These are phyloP conservation scores for Haplosporangium sp. DNA, from an alignment of 371 early-diverging fungal species.

Conservation along the genomic window DNA sequence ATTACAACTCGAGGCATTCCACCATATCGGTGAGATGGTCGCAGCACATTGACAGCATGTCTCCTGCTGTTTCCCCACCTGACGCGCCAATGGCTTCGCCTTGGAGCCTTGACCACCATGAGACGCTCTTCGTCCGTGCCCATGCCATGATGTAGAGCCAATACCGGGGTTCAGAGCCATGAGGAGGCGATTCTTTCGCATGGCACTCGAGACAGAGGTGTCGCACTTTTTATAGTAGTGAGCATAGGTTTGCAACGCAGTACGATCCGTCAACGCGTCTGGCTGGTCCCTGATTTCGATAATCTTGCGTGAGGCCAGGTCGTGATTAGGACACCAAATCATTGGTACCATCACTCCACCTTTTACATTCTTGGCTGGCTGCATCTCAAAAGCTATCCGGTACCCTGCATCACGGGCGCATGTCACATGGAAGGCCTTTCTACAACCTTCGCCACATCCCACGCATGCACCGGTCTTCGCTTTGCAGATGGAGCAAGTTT, in stretches of 20 bases:
- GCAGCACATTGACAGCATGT: slow-evolving; percentile 51
- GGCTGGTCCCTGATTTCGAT: slow-evolving; percentile 51
- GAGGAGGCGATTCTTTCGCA: slow-evolving; percentile 49
- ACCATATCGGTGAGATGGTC: slow-evolving; percentile 42
- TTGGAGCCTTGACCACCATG: slow-evolving; percentile 18
- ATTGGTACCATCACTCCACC: slow-evolving; percentile 65
- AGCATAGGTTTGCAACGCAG: slow-evolving; percentile 50
- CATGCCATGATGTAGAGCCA: slow-evolving; percentile 18
- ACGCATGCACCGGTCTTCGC: slow-evolving; percentile 60
- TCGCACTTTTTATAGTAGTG: slow-evolving; percentile 55
- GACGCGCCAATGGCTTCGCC: slow-evolving; percentile 11
- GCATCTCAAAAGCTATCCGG: slow-evolving; percentile 60
- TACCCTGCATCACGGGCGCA: slow-evolving; percentile 64
- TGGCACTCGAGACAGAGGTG: slow-evolving; percentile 39
- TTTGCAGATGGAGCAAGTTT: slow-evolving; percentile 63
- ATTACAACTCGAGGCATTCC: neutral
- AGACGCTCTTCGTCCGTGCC: slow-evolving; percentile 18
- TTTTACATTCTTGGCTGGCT: slow-evolving; percentile 48
- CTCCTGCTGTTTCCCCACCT: slow-evolving; percentile 11
- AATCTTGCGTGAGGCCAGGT: slow-evolving; percentile 37
- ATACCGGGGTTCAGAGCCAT: slow-evolving; percentile 47
- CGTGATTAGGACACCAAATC: slow-evolving; percentile 65
- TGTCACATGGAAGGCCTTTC: slow-evolving; percentile 63
- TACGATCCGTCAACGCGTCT: slow-evolving; percentile 39
- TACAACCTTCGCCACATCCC: slow-evolving; percentile 59